A percentile compares a stretch with the other conserved stretches of the same genome.
These are phyloP conservation scores for Orychophragmus violaceus DNA, from an alignment of 345 rosid species.

Conservation along the genomic window DNA sequence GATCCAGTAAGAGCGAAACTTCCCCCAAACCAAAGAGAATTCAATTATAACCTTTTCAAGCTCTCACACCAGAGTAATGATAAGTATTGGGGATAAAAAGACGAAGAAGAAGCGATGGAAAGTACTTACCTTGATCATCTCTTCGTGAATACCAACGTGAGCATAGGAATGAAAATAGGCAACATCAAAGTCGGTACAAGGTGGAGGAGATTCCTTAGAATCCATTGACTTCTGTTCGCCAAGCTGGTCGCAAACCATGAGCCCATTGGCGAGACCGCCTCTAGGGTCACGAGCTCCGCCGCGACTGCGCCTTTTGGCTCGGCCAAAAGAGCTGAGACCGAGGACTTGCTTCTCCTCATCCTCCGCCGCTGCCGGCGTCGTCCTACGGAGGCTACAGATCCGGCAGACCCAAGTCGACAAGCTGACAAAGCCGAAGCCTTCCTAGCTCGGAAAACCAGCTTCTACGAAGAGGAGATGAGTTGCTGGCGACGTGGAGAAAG, in stretches of 20 bases:
- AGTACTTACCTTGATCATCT: constrained; percentile 72
- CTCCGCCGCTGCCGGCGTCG: too few relatives aligned
- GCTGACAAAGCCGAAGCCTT: too few relatives aligned
- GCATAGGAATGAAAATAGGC: constrained; percentile 87
- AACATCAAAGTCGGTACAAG: constrained; percentile 71
- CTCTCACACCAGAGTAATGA: background rate
- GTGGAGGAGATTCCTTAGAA: constrained; percentile 26
- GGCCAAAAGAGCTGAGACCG: too few relatives aligned
- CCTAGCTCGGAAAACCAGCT: too few relatives aligned
- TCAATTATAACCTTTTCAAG: background rate
- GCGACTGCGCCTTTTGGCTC: constrained; percentile 14
- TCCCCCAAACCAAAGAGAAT: background rate
- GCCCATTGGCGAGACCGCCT: constrained; percentile 21
- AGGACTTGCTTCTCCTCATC: too few relatives aligned
- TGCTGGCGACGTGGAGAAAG: too few relatives aligned
- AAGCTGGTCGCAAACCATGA: constrained; percentile 41
- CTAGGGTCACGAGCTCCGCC: constrained; percentile 25
- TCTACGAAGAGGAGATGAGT: too few relatives aligned
- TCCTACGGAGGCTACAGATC: too few relatives aligned
- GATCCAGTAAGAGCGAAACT: background rate
- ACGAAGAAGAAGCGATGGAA: background rate
- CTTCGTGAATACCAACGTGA: constrained; percentile 90
- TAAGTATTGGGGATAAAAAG: background rate
- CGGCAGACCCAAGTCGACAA: too few relatives aligned
- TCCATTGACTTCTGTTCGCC: constrained; percentile 23